phyloP scores from a whole-genome alignment of 1,139 yeast species.

The Diutina catenulata region DNA sequence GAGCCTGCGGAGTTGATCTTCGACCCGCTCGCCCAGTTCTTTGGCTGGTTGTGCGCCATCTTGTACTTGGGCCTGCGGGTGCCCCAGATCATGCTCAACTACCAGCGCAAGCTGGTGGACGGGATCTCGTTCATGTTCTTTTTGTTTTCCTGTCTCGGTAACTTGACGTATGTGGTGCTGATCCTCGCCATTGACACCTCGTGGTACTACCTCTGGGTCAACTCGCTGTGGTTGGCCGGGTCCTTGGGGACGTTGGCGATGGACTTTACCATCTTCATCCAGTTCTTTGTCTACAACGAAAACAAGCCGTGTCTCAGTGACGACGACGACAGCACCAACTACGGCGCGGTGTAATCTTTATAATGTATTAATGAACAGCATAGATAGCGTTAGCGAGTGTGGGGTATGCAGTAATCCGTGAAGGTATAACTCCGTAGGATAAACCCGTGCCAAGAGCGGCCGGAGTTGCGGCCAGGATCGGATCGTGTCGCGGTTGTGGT shows the following conservation, averaged over 20 bases:
- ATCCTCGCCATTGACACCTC: slow-evolving; percentile 69
- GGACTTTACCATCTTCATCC: slow-evolving; percentile 77
- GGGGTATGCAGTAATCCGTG: no score
- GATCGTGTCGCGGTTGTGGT: no score
- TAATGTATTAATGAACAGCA: no score
- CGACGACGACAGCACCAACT: not conserved
- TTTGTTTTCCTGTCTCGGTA: slow-evolving; percentile 87
- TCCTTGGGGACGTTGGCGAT: slow-evolving; percentile 76
- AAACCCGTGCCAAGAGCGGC: no score
- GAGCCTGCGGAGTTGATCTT: slow-evolving; percentile 35
- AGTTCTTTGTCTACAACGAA: slow-evolving; percentile 70
- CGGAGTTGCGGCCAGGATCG: no score
- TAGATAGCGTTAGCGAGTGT: no score
- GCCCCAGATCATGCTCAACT: slow-evolving; percentile 81
- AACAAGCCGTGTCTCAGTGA: slow-evolving; percentile 6
- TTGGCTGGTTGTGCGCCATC: slow-evolving; percentile 86
- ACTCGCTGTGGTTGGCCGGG: slow-evolving; percentile 89
- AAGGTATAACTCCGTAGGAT: no score
- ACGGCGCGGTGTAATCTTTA: not conserved
- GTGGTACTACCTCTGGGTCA: slow-evolving; percentile 58
- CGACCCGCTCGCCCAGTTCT: slow-evolving; percentile 72
- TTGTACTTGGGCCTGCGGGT: slow-evolving; percentile 79
- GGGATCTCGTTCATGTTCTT: slow-evolving; percentile 89
- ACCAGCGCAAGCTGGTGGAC: slow-evolving; percentile 76
- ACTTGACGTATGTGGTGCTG: slow-evolving; percentile 77